Percentiles rank a stretch among this genome's conserved stretches.
Evolutionary conservation across 2,329 filamentous ascomycete species (phyloP).

Genomic region (Nothophaeocryptopus gaeumannii): DNA sequence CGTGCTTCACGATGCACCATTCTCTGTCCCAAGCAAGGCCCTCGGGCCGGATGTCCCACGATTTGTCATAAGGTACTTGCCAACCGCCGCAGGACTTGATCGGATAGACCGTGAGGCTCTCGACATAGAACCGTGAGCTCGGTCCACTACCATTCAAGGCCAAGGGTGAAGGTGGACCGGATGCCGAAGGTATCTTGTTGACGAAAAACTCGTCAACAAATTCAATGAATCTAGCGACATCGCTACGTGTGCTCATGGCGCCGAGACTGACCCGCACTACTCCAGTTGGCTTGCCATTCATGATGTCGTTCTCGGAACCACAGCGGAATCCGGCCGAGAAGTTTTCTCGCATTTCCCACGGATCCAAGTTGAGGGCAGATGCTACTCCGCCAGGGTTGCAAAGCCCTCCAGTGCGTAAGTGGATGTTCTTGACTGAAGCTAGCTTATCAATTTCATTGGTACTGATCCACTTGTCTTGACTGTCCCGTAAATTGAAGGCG

Average conservation of each 20-base stretch:
- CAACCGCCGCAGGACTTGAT: slow-evolving; percentile 93
- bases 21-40: slow-evolving; percentile 93
- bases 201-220: slow-evolving; percentile 36
- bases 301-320: slow-evolving; percentile 76
- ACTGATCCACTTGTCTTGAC: slow-evolving; percentile 69
- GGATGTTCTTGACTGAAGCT: slow-evolving; percentile 72
- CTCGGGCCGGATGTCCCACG: slow-evolving; percentile 77
- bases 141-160: not conserved
- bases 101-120: slow-evolving; percentile 67
- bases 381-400: slow-evolving; percentile 91
- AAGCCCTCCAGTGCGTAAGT: slow-evolving; percentile 81
- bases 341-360: slow-evolving; percentile 80
- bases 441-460: slow-evolving; percentile 85
- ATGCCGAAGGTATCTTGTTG: slow-evolving; percentile 14
- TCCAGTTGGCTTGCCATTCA: slow-evolving; percentile 82
- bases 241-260: slow-evolving; percentile 77
- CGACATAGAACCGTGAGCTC: slow-evolving; percentile 39
- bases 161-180: slow-evolving; percentile 10
- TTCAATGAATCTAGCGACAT: slow-evolving; percentile 67
- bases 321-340: slow-evolving; percentile 84
- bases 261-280: slow-evolving; percentile 82
- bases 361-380: slow-evolving; percentile 65
- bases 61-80: slow-evolving; percentile 57
- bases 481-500: slow-evolving; percentile 76
- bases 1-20: slow-evolving; percentile 89